Evolutionary conservation across 1,139 yeast genomes (phyloP), one percentile per base, ranked within the genome.

Genomic region (Hyphopichia buzzinii): DNA sequence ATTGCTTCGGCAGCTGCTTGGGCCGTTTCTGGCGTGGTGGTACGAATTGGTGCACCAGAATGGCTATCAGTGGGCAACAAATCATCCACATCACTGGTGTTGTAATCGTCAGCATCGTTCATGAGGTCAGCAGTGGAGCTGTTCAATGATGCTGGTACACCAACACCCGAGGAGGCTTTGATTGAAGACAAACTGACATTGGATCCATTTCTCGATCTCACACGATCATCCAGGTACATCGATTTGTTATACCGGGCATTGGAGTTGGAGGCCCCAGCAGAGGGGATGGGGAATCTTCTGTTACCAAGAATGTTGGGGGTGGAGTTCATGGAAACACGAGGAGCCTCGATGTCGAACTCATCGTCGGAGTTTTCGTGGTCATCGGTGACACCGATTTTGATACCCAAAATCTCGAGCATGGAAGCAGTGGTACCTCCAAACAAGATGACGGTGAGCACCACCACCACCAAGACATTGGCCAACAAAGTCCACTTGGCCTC

Each of bases 361-460:
- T 92, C 97, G 58, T 92, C 97, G 29, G 89, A 80, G 30, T 81
- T 92, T 29, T 58, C 57, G 33, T 69, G 69, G 37, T 87, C 96
- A 50, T 84, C 92, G 22, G 86, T 74, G 42, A 92, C 88, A 0
- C 98, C 98, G 2, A 95, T 85, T 47, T 85, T 84, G 47, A 94
- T 94, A 33, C 95, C 95, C 48, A 92, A 69, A 42, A 92, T 87
- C 56, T 94, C 98, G 43, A 94, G 75, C 98, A 94, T 94, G 32
- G 96, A 86, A 1, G 98, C 97, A 0, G 97, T 92, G 1, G 98
- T 94, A 33, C 99, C 98, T 37, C 99, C 99, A 61, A 94, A 94
- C 26, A 94, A 76, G 42, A 94, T 90, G 23, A 94, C 98, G 0
- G 99, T 92, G 31, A 94, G 70, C 23, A 94, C 98, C 13, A 94